Conservation (phyloP, 176 grass and related monocot species). For the Tillandsia fasciculata region DNA sequence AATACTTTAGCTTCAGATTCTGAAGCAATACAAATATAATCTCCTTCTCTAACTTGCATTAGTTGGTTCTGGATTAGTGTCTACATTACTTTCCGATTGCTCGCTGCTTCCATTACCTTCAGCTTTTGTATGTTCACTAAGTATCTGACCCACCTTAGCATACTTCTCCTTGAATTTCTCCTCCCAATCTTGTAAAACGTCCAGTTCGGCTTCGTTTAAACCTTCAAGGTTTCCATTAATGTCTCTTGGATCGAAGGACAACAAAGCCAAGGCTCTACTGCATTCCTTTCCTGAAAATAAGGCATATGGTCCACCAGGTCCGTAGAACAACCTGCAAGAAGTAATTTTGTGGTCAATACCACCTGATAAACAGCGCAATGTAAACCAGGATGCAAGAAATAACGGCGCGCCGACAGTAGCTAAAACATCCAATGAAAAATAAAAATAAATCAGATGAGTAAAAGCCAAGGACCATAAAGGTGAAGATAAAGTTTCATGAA, state of each 20-base stretch:
- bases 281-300: slow-evolving; percentile 82
- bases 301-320: slow-evolving; percentile 71
- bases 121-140: slow-evolving; percentile 14
- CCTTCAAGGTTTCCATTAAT: slow-evolving; percentile 69
- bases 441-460: no score
- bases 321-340: slow-evolving; percentile 75
- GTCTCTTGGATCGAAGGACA: slow-evolving; percentile 85
- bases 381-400: background rate
- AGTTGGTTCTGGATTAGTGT: slow-evolving; percentile 3
- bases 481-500: no score
- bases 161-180: slow-evolving; percentile 90
- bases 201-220: slow-evolving; percentile 48
- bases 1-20: background rate
- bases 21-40: background rate
- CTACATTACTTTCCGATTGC: slow-evolving; percentile 1
- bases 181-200: slow-evolving; percentile 84
- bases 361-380: slow-evolving; percentile 5
- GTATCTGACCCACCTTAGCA: slow-evolving; percentile 56
- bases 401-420: no score
- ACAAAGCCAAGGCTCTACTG: slow-evolving; percentile 78
- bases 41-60: background rate
- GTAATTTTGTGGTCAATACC: background rate
- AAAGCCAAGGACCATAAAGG: no score
- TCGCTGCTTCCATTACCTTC: background rate
- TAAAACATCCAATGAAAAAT: no score